phyloP scores from a whole-genome alignment of 495 filamentous ascomycete genomes.

The Aspergillus nidulans region DNA sequence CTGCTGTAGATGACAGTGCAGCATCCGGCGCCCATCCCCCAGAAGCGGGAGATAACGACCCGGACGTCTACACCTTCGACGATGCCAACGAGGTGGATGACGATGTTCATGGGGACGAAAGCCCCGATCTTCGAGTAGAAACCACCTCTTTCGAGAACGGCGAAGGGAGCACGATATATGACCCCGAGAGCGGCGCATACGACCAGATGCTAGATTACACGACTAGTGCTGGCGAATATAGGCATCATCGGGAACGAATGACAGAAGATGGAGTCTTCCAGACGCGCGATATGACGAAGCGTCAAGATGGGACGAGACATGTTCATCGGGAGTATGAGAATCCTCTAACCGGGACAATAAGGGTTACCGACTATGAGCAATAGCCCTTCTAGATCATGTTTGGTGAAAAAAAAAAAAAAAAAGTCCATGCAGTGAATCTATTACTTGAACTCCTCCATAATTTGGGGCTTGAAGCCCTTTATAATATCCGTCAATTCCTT shows the following conservation, averaged over 20 bases:
- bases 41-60: background rate
- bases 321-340: conserved; percentile 38
- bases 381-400: too few species aligned
- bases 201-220: conserved; percentile 37
- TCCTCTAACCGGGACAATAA: conserved; percentile 32
- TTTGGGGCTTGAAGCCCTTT: background rate
- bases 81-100: background rate
- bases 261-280: conserved; percentile 28
- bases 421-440: background rate
- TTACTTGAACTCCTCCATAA: too few species aligned
- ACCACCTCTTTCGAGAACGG: background rate
- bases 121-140: background rate
- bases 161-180: conserved; percentile 15
- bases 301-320: conserved; percentile 30
- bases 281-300: conserved; percentile 32
- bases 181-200: conserved; percentile 34
- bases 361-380: background rate
- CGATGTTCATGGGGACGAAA: too few species aligned
- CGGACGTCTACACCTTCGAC: background rate
- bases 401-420: background rate
- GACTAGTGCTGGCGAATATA: conserved; percentile 21
- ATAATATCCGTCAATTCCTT: conserved; percentile 39
- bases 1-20: background rate
- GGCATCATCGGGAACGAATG: conserved; percentile 36
- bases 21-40: background rate